Percentiles rank a stretch among this genome's conserved stretches.
Conservation (phyloP, 2,329 filamentous ascomycete genomes). For the Cordyceps militaris region DNA sequence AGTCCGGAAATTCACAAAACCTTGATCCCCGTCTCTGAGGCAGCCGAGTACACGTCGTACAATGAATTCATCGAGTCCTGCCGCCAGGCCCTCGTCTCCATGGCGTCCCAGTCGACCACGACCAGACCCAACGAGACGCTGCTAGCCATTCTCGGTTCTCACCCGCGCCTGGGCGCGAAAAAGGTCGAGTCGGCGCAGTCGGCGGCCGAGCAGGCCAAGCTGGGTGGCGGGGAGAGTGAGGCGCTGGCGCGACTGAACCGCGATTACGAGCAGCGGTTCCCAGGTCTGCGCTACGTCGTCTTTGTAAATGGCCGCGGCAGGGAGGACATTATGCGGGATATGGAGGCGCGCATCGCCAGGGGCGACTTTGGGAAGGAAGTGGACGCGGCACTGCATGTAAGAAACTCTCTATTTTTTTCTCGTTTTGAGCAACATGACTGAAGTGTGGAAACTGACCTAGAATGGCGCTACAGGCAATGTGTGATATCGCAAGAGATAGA, state of each 20-base stretch:
- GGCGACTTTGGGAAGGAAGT: constrained; percentile 63
- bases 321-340: constrained; percentile 71
- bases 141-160: constrained; percentile 67
- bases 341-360: constrained; percentile 64
- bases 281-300: constrained; percentile 79
- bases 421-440: background rate
- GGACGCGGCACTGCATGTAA: constrained; percentile 66
- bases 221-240: constrained; percentile 52
- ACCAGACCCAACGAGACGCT: constrained; percentile 47
- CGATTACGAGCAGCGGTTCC: constrained; percentile 74
- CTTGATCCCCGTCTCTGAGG: constrained; percentile 58
- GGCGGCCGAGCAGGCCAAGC: constrained; percentile 70
- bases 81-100: constrained; percentile 52
- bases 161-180: constrained; percentile 76
- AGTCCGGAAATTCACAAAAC: constrained; percentile 67
- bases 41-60: constrained; percentile 57
- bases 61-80: constrained; percentile 60
- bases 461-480: constrained; percentile 62
- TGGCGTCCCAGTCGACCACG: constrained; percentile 43
- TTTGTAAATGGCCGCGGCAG: constrained; percentile 81
- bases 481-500: constrained; percentile 78
- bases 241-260: constrained; percentile 62
- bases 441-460: constrained; percentile 15
- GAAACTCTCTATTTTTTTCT: background rate
- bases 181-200: constrained; percentile 78